Conservation (phyloP, 352 stramenopile genomes). For the Phytopythium aichiense region DNA sequence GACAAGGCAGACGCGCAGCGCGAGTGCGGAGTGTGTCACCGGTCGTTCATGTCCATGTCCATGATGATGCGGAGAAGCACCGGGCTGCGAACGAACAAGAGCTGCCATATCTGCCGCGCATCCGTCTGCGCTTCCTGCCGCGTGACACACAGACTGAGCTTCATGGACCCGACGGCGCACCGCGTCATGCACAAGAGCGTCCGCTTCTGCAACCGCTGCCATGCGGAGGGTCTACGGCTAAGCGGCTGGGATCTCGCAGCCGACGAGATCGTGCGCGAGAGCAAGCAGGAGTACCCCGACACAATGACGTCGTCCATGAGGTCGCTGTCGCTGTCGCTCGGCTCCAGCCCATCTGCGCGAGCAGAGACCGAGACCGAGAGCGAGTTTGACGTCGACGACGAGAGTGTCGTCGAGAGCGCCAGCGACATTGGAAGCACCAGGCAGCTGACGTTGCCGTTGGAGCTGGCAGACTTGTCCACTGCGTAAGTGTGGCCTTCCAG, state of each 20-base stretch:
- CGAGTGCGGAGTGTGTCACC: conserved; percentile 17
- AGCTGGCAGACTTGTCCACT: background rate
- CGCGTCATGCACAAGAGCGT: conserved; percentile 14
- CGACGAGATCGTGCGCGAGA: conserved; percentile 15
- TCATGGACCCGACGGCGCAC: conserved; percentile 11
- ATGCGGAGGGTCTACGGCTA: conserved; percentile 7
- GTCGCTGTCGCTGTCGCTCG: conserved; percentile 1
- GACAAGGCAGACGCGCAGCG: conserved; percentile 8
- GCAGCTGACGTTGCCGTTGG: background rate
- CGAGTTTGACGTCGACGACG: conserved; percentile 1
- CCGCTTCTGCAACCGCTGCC: conserved; percentile 15
- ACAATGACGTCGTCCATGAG: conserved; percentile 5
- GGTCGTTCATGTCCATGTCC: conserved; percentile 6
- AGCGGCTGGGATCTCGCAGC: conserved; percentile 12
- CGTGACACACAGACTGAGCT: conserved; percentile 18
- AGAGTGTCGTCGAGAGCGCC: background rate
- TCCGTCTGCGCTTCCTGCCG: conserved; percentile 18
- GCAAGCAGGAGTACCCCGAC: conserved; percentile 8
- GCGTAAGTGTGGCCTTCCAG: background rate
- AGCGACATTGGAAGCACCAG: background rate
- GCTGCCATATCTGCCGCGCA: conserved; percentile 16
- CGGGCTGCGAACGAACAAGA: conserved; percentile 2
- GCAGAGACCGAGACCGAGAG: conserved; percentile 1
- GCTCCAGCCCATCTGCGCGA: background rate
- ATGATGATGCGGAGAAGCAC: conserved; percentile 4